phyloP scores from a whole-genome alignment of 352 stramenopile genomes.

The Phytophthora pinifolia region DNA sequence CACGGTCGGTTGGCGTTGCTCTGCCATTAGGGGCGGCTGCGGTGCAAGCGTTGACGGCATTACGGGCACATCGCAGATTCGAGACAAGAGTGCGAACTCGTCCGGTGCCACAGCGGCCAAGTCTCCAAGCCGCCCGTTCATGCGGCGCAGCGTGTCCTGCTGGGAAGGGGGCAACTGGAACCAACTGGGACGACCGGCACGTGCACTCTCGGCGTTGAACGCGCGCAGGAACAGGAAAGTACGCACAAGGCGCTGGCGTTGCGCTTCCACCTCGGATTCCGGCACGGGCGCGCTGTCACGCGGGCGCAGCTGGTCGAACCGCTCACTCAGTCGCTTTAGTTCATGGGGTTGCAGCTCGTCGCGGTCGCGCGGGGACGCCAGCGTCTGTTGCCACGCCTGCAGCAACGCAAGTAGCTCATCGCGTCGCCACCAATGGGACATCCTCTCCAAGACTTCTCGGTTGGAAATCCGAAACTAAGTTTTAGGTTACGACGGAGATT shows the following conservation, averaged over 20 bases:
- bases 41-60: background rate
- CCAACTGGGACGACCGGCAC: slow-evolving; percentile 23
- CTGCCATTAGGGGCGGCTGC: background rate
- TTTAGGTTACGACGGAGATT: slow-evolving; percentile 2
- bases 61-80: slow-evolving; percentile 21
- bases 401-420: slow-evolving; percentile 34
- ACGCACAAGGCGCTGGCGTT: slow-evolving; percentile 32
- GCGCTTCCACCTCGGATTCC: slow-evolving; percentile 24
- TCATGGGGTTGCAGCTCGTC: slow-evolving; percentile 25
- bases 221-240: slow-evolving; percentile 31
- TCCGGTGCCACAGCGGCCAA: slow-evolving; percentile 21
- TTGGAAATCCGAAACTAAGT: slow-evolving; percentile 19
- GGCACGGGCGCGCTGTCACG: slow-evolving; percentile 15
- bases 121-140: slow-evolving; percentile 31
- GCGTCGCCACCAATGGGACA: slow-evolving; percentile 34
- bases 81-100: slow-evolving; percentile 23
- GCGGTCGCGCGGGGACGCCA: slow-evolving; percentile 27
- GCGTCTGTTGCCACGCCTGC: slow-evolving; percentile 33
- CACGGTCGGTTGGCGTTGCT: background rate
- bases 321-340: slow-evolving; percentile 14
- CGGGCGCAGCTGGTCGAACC: slow-evolving; percentile 27
- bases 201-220: slow-evolving; percentile 19
- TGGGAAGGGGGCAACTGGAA: slow-evolving; percentile 24
- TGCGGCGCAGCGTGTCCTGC: slow-evolving; percentile 24
- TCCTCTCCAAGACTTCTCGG: slow-evolving; percentile 10